Evolutionary conservation across 352 stramenopile genomes (phyloP).

Genomic region (Phytophthora nicotianae): DNA sequence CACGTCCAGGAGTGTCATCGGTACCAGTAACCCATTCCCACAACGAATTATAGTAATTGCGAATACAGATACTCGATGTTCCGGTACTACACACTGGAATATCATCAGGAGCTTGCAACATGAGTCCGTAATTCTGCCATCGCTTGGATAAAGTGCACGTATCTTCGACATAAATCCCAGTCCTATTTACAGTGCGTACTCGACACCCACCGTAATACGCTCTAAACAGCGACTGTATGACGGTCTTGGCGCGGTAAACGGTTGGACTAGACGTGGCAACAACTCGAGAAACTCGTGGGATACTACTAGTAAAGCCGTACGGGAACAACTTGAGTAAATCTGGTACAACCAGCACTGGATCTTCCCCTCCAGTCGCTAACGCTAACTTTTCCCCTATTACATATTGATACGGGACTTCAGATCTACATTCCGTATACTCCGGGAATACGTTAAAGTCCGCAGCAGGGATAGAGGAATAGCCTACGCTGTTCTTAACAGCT

Average conservation of each 20-base stretch:
- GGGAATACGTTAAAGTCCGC: slow-evolving; percentile 37
- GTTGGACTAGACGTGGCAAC: slow-evolving; percentile 26
- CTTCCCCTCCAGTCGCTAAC: slow-evolving; percentile 22
- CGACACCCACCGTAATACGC: slow-evolving; percentile 32
- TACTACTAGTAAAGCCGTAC: slow-evolving; percentile 30
- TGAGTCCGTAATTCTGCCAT: slow-evolving; percentile 36
- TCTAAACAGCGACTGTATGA: slow-evolving; percentile 33
- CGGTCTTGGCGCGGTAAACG: slow-evolving; percentile 17
- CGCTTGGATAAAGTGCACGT: slow-evolving; percentile 18
- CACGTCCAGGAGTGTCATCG: slow-evolving; percentile 16
- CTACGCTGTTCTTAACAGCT: slow-evolving; percentile 26
- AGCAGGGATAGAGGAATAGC: slow-evolving; percentile 36
- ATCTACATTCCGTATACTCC: slow-evolving; percentile 35
- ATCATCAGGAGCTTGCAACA: slow-evolving; percentile 36
- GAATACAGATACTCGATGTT: slow-evolving; percentile 22
- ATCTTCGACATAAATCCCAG: slow-evolving; percentile 30
- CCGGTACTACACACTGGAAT: slow-evolving; percentile 33
- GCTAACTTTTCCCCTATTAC: slow-evolving; percentile 29
- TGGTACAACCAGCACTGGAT: slow-evolving; percentile 25
- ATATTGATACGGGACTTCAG: slow-evolving; percentile 18
- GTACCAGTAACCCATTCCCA: slow-evolving; percentile 34
- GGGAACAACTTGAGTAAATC: slow-evolving; percentile 34
- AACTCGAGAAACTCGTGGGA: slow-evolving; percentile 18
- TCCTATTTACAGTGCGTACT: slow-evolving; percentile 26
- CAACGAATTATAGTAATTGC: slow-evolving; percentile 41